Conservation (phyloP, 345 rosid genomes). For the Eucalyptus polyanthemos region DNA sequence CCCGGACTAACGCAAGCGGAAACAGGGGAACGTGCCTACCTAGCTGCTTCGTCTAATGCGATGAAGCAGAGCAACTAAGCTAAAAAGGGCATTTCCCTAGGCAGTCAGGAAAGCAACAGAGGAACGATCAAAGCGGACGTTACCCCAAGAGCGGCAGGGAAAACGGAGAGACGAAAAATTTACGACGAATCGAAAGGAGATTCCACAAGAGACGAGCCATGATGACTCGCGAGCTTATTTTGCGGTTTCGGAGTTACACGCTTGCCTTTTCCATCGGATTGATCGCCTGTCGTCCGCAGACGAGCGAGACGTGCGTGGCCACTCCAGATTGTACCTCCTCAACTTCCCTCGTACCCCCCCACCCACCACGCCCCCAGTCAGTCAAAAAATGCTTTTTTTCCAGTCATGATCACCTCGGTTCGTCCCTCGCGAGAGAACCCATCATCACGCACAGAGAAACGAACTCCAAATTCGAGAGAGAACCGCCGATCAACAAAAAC, state of each 20-base stretch:
- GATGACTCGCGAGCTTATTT: not conserved
- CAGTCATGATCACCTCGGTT: not conserved
- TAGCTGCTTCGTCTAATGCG: not conserved
- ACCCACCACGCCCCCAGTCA: not conserved
- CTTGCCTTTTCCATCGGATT: not conserved
- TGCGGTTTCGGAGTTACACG: not conserved
- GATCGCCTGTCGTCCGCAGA: not conserved
- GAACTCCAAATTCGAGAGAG: not conserved
- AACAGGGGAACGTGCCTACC: not conserved
- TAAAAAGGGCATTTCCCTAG: not conserved
- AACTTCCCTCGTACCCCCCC: not conserved
- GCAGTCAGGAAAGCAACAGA: not conserved
- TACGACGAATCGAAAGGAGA: not conserved
- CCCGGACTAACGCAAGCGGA: not conserved
- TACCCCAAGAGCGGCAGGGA: not conserved
- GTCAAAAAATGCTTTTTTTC: not conserved
- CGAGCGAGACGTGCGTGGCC: not conserved
- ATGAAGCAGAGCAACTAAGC: not conserved
- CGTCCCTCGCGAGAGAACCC: not conserved
- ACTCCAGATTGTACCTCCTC: not conserved
- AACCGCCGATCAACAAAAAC: not conserved
- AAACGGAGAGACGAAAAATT: not conserved
- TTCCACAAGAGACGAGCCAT: not conserved
- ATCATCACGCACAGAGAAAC: not conserved
- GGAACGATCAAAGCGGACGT: not conserved